These are phyloP conservation scores for Phlebiopsis flavidoalba DNA, from an alignment of 768 basidiomycete species.

Conservation along the genomic window DNA sequence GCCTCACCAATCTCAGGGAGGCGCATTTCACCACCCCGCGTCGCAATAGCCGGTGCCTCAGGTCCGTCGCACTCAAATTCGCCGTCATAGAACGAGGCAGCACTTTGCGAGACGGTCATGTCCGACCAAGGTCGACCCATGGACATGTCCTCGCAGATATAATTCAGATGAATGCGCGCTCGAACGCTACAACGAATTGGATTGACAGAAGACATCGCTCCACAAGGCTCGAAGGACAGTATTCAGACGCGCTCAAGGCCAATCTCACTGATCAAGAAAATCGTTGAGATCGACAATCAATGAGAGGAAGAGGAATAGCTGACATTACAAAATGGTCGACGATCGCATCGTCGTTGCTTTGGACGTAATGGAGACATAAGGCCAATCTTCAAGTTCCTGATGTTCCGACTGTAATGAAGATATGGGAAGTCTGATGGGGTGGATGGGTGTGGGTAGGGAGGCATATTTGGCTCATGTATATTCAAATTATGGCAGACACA, in stretches of 20 bases:
- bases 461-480: too few relatives aligned
- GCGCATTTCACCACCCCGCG: constrained; percentile 52
- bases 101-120: constrained; percentile 34
- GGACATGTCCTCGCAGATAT: constrained; percentile 36
- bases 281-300: constrained; percentile 49
- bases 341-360: constrained; percentile 57
- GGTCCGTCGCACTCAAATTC: constrained; percentile 48
- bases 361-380: constrained; percentile 51
- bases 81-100: constrained; percentile 53
- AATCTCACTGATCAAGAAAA: constrained; percentile 30
- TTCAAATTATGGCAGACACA: too few relatives aligned
- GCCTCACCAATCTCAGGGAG: constrained; percentile 29
- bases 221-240: constrained; percentile 38
- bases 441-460: too few relatives aligned
- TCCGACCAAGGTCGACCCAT: constrained; percentile 16
- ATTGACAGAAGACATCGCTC: constrained; percentile 46
- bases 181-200: constrained; percentile 54
- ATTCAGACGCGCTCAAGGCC: constrained; percentile 34
- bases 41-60: constrained; percentile 44
- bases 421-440: not conserved
- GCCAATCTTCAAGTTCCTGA: not conserved
- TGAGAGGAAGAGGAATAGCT: too few relatives aligned
- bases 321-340: constrained; percentile 69
- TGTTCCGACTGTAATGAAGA: not conserved
- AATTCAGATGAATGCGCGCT: constrained; percentile 50